Evolutionary conservation across 306 rosid species (phyloP).

Genomic region (Datisca glomerata): DNA sequence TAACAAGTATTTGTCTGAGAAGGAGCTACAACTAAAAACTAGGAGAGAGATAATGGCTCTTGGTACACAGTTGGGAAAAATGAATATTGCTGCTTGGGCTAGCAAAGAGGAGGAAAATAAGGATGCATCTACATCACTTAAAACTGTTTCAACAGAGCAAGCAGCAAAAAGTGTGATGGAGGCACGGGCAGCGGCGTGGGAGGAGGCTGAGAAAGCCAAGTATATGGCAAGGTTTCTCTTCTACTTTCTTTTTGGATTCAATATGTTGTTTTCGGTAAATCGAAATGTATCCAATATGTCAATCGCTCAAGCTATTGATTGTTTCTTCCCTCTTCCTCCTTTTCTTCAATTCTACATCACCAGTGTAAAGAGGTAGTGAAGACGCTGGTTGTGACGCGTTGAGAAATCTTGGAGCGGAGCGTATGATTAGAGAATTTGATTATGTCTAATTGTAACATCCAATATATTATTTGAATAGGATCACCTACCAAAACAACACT

Average conservation of each 20-base stretch:
- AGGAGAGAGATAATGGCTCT: constrained; percentile 88
- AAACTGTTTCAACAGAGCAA: constrained; percentile 32
- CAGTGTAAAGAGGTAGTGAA: too few relatives aligned
- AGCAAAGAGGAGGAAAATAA: constrained; percentile 87
- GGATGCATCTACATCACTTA: constrained; percentile 69
- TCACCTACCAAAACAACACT: too few relatives aligned
- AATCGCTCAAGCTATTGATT: background rate
- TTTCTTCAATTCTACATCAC: too few relatives aligned
- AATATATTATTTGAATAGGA: too few relatives aligned
- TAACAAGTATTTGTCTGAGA: constrained; percentile 54
- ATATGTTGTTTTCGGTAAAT: too few relatives aligned
- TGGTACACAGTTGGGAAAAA: constrained; percentile 86
- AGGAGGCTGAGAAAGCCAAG: constrained; percentile 91
- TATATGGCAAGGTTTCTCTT: constrained; percentile 64
- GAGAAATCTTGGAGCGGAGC: too few relatives aligned
- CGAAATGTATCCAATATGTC: too few relatives aligned
- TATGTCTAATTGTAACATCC: too few relatives aligned
- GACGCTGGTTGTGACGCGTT: too few relatives aligned
- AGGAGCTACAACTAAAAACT: constrained; percentile 87
- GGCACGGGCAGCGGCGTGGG: constrained; percentile 92
- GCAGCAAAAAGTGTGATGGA: constrained; percentile 38
- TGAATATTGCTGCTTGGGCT: constrained; percentile 98
- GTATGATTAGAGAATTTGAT: too few relatives aligned
- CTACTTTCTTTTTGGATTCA: background rate
- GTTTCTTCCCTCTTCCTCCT: background rate